Evolutionary conservation across 176 grass and related monocot genomes (phyloP).

Genomic region (Eremochloa ophiuroides): DNA sequence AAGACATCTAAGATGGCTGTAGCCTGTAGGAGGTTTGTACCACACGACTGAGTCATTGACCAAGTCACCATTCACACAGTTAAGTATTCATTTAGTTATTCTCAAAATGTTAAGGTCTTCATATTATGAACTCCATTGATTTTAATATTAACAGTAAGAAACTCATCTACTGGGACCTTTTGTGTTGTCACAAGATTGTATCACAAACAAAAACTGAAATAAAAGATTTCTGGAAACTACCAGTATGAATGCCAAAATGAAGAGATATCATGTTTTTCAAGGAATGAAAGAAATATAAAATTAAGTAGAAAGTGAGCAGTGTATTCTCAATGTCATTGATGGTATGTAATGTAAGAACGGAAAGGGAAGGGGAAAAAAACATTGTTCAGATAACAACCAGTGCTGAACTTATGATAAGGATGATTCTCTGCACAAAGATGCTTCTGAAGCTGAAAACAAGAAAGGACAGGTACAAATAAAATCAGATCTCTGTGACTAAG

Average conservation of each 20-base stretch:
- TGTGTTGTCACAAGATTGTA: not conserved
- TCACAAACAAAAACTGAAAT: not conserved
- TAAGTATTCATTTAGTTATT: constrained; percentile 3
- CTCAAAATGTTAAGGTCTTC: not conserved
- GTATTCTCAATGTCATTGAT: not conserved
- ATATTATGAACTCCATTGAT: constrained; percentile 4
- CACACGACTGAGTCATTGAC: not conserved
- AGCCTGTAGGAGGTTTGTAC: not conserved
- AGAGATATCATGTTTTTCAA: not conserved
- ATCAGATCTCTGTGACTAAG: constrained; percentile 1
- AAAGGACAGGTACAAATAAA: constrained; percentile 1
- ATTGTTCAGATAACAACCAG: constrained; percentile 54
- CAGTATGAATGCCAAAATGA: constrained; percentile 5
- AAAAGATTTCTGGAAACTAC: not conserved
- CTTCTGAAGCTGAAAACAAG: constrained; percentile 84
- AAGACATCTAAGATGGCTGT: not conserved
- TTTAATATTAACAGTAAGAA: not conserved
- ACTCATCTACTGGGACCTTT: not conserved
- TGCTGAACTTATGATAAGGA: constrained; percentile 96
- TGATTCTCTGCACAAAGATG: constrained; percentile 79
- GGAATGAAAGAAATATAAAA: constrained; percentile 18
- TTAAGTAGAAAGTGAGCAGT: not conserved
- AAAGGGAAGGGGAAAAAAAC: not conserved
- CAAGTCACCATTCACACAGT: not conserved
- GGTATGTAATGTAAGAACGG: not conserved